Evolutionary conservation across 2,329 filamentous ascomycete genomes (phyloP).

Genomic region (Leptographium radiaticola): DNA sequence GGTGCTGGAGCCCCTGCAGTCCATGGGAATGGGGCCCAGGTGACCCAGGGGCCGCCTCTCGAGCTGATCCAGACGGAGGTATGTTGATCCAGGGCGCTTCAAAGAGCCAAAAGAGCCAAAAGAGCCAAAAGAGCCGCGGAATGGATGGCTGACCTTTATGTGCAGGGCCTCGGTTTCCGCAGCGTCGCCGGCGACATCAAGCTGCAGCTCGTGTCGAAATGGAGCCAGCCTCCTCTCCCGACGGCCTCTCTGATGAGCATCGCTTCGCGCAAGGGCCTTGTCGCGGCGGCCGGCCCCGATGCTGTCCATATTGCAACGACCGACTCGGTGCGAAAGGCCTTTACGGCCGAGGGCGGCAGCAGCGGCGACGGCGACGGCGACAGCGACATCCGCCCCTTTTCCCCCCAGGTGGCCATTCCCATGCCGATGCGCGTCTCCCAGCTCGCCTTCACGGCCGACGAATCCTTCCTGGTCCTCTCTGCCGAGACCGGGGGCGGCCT

Average conservation of each 20-base stretch:
- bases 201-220: conserved; percentile 65
- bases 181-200: conserved; percentile 70
- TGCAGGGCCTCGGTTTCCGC: conserved; percentile 64
- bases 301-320: conserved; percentile 64
- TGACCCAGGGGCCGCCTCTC: conserved; percentile 48
- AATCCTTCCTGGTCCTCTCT: conserved; percentile 69
- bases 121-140: too few species aligned
- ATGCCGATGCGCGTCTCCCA: conserved; percentile 72
- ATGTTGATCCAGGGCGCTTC: conserved; percentile 6
- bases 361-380: conserved; percentile 33
- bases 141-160: not conserved
- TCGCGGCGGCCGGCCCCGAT: conserved; percentile 80
- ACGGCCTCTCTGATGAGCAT: conserved; percentile 76
- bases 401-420: conserved; percentile 59
- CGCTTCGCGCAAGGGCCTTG: conserved; percentile 63
- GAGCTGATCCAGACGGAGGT: conserved; percentile 75
- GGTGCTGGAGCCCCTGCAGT: conserved; percentile 26
- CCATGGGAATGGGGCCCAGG: conserved; percentile 23
- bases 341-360: conserved; percentile 31
- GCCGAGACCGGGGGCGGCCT: conserved; percentile 72
- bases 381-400: conserved; percentile 54
- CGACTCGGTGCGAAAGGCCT: conserved; percentile 63
- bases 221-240: conserved; percentile 62
- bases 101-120: too few species aligned
- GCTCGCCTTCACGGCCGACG: conserved; percentile 81